Percentiles rank a stretch among this genome's conserved stretches.
phyloP scores from a whole-genome alignment of 306 rosid species.

The Mimosa bimucronata region DNA sequence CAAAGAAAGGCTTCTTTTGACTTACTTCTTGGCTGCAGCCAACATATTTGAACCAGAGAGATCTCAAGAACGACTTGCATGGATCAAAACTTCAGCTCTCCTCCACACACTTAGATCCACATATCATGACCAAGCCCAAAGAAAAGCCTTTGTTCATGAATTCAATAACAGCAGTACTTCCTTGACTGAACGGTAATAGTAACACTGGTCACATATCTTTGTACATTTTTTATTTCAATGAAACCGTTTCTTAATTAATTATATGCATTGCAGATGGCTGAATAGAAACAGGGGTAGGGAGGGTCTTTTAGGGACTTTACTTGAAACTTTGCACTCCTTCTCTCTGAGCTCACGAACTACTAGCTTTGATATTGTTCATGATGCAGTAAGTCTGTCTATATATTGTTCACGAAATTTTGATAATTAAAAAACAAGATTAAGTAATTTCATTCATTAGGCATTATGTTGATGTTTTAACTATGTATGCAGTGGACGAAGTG shows the following conservation, averaged over 20 bases:
- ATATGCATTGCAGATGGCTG: slow-evolving; percentile 39
- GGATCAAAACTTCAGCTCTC: slow-evolving; percentile 55
- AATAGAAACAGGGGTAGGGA: slow-evolving; percentile 31
- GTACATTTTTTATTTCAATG: neutral
- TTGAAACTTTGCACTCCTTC: slow-evolving; percentile 34
- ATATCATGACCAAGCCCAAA: slow-evolving; percentile 30
- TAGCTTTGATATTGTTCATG: neutral
- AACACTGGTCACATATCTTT: neutral
- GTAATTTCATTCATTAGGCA: neutral
- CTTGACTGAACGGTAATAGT: neutral
- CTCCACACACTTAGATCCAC: slow-evolving; percentile 43
- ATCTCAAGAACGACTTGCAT: slow-evolving; percentile 56
- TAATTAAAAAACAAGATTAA: no score
- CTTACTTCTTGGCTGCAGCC: slow-evolving; percentile 55
- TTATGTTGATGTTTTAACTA: neutral
- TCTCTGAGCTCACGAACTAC: neutral
- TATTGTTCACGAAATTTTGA: neutral
- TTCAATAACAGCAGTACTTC: slow-evolving; percentile 29
- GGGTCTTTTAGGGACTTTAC: slow-evolving; percentile 50
- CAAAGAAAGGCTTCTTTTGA: slow-evolving; percentile 46
- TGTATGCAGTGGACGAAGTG: slow-evolving; percentile 57
- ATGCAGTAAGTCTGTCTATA: neutral
- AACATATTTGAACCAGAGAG: slow-evolving; percentile 60
- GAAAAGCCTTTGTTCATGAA: slow-evolving; percentile 46
- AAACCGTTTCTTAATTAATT: neutral